A percentile compares a stretch with the other conserved stretches of the same genome.
These are phyloP conservation scores for Mycena olivaceomarginata DNA, from an alignment of 768 basidiomycete genomes.

Conservation along the genomic window DNA sequence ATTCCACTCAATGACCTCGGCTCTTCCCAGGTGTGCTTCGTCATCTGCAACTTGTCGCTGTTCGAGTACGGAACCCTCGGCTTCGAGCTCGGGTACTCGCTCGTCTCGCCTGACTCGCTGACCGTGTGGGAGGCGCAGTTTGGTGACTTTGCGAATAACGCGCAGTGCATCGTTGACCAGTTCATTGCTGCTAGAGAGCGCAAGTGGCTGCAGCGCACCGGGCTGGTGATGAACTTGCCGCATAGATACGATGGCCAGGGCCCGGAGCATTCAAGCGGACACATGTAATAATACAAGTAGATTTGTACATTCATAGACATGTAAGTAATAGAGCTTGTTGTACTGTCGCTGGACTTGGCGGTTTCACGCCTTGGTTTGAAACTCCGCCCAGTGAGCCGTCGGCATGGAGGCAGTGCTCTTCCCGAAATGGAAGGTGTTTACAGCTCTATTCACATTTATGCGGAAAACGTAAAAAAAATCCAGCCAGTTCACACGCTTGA, in stretches of 20 bases:
- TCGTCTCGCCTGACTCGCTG: no score
- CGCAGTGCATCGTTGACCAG: conserved; percentile 98
- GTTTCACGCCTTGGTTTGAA: no score
- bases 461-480: no score
- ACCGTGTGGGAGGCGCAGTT: conserved; percentile 99
- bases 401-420: no score
- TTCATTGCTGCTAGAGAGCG: conserved; percentile 98
- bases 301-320: no score
- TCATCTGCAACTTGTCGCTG: conserved; percentile 96
- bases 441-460: no score
- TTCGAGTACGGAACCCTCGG: conserved; percentile 98
- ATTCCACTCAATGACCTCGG: conserved; percentile 93
- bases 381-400: no score
- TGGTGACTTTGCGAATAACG: conserved; percentile 98
- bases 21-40: conserved; percentile 91
- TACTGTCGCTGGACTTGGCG: no score
- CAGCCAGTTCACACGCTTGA: no score
- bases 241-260: conserved; percentile 99
- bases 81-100: conserved; percentile 98
- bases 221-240: conserved; percentile 91
- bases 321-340: no score
- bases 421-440: no score
- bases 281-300: conserved; percentile 62
- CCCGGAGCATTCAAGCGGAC: conserved; percentile 98
- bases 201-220: conserved; percentile 97